phyloP scores from a whole-genome alignment of 2,329 filamentous ascomycete genomes.

The Hypocrella siamensis region DNA sequence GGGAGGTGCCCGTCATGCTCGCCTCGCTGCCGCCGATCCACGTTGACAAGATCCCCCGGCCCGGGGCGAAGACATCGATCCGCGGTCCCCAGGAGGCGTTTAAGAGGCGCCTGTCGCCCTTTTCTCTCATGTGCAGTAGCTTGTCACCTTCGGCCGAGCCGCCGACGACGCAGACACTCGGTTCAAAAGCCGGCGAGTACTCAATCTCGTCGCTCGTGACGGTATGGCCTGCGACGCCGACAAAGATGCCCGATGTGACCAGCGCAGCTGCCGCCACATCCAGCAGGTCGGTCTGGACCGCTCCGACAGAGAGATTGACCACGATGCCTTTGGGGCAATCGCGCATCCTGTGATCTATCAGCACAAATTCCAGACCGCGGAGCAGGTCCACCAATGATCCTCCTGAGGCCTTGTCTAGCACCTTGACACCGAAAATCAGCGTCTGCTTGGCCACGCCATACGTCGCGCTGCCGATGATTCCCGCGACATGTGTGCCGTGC shows the following conservation, averaged over 20 bases:
- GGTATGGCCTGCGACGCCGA: slow-evolving; percentile 8
- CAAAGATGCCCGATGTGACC: slow-evolving; percentile 6
- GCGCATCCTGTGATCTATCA: slow-evolving; percentile 11
- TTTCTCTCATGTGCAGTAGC: background rate
- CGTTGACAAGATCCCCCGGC: background rate
- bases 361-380: slow-evolving; percentile 14
- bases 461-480: slow-evolving; percentile 8
- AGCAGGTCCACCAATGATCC: slow-evolving; percentile 7
- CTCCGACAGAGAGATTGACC: slow-evolving; percentile 25
- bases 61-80: background rate
- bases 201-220: slow-evolving; percentile 3
- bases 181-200: slow-evolving; percentile 8
- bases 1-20: background rate
- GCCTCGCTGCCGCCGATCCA: background rate
- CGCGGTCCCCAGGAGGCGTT: slow-evolving; percentile 22
- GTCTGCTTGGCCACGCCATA: slow-evolving; percentile 20
- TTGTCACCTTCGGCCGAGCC: slow-evolving; percentile 9
- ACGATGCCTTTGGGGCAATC: slow-evolving; percentile 17
- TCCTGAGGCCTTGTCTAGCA: background rate
- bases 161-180: slow-evolving; percentile 9
- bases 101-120: slow-evolving; percentile 15
- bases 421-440: slow-evolving; percentile 23
- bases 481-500: slow-evolving; percentile 5
- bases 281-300: slow-evolving; percentile 4
- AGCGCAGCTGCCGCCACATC: slow-evolving; percentile 19